These are phyloP conservation scores for Lizanozyma gosingica DNA, from an alignment of 1,139 yeast species.

Conservation along the genomic window DNA sequence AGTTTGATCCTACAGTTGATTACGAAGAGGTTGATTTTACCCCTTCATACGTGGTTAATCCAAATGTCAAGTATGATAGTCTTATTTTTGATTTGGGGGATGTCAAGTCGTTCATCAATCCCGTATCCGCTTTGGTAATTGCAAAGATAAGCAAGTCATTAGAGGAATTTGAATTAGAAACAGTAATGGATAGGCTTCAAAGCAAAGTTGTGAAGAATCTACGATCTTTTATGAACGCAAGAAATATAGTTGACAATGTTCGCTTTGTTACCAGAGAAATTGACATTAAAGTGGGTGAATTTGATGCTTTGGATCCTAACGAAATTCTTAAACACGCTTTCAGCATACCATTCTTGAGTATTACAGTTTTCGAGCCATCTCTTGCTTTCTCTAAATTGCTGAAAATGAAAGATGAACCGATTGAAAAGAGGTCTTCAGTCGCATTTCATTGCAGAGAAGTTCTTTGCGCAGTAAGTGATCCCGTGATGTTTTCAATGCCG, in stretches of 20 bases:
- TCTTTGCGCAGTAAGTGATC: constrained; percentile 15
- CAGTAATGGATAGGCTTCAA: constrained; percentile 58
- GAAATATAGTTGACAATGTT: constrained; percentile 32
- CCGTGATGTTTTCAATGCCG: constrained; percentile 16
- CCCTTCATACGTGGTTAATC: constrained; percentile 35
- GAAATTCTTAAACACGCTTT: constrained; percentile 6
- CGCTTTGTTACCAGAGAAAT: constrained; percentile 46
- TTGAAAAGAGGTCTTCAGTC: constrained; percentile 8
- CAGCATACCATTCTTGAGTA: constrained; percentile 15
- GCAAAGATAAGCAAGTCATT: constrained; percentile 24
- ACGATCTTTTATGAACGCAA: constrained; percentile 23
- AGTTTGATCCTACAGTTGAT: constrained; percentile 22
- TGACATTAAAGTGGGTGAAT: constrained; percentile 37
- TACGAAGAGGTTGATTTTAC: constrained; percentile 36
- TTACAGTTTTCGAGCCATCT: constrained; percentile 29
- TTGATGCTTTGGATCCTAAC: constrained; percentile 12
- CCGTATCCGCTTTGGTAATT: constrained; percentile 22
- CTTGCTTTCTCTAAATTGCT: constrained; percentile 18
- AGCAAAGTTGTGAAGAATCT: constrained; percentile 44
- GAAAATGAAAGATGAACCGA: constrained; percentile 3
- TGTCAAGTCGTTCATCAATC: constrained; percentile 27
- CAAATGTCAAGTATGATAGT: constrained; percentile 44
- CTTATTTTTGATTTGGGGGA: constrained; percentile 45
- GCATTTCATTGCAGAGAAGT: constrained; percentile 29
- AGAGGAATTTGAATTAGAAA: constrained; percentile 30